Evolutionary conservation across 2,329 filamentous ascomycete genomes (phyloP).

Genomic region (Colletotrichum sp.): DNA sequence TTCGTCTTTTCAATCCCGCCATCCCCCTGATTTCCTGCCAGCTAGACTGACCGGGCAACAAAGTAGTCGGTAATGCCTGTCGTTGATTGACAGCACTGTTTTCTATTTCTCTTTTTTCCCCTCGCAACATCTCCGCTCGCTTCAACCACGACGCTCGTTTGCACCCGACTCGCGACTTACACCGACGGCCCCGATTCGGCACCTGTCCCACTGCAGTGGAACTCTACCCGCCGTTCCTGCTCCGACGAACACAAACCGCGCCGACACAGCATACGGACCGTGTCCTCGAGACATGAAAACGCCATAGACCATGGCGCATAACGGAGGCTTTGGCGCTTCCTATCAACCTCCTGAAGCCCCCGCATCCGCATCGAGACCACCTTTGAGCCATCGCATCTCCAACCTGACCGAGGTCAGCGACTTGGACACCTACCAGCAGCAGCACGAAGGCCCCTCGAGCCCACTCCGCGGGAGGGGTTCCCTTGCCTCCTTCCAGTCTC

Average conservation of each 20-base stretch:
- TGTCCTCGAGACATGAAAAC: conserved; percentile 12
- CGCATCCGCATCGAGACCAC: background rate
- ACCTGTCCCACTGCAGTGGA: background rate
- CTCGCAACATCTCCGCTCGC: background rate
- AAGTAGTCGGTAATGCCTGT: background rate
- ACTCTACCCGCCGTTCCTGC: background rate
- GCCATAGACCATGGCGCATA: conserved; percentile 11
- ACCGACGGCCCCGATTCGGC: background rate
- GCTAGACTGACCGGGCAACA: conserved; percentile 2
- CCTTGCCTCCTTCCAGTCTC: conserved; percentile 44
- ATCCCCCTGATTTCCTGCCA: background rate
- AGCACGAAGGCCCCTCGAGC: conserved; percentile 26
- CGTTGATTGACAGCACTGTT: background rate
- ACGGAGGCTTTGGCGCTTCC: conserved; percentile 28
- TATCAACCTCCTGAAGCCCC: conserved; percentile 25
- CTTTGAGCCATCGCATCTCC: conserved; percentile 36
- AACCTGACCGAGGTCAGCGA: conserved; percentile 38
- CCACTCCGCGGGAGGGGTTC: conserved; percentile 40
- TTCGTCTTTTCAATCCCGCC: background rate
- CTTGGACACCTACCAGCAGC: conserved; percentile 26
- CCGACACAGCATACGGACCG: background rate
- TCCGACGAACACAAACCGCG: background rate
- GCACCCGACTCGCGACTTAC: background rate
- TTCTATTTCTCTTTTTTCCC: background rate
- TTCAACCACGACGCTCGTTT: background rate